phyloP scores from a whole-genome alignment of 768 basidiomycete species.

The Sistotremastrum suecicum region DNA sequence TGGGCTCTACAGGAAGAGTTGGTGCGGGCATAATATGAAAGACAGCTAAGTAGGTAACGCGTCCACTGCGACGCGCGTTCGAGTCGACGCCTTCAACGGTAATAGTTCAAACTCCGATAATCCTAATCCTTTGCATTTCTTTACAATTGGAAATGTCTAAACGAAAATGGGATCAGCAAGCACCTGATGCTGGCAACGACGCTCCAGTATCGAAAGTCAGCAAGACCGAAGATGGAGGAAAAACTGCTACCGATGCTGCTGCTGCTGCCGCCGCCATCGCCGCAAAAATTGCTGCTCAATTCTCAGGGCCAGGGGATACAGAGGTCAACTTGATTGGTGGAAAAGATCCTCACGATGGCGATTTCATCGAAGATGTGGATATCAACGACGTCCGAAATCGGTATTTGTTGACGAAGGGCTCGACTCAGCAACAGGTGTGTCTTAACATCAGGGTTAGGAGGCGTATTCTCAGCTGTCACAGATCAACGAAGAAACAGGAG shows the following conservation, averaged over 20 bases:
- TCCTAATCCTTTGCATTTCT: too few relatives aligned
- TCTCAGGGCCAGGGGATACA: slow-evolving; percentile 26
- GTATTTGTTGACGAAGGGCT: slow-evolving; percentile 86
- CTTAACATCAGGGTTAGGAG: not conserved
- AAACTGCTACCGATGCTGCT: slow-evolving; percentile 55
- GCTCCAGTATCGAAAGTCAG: slow-evolving; percentile 21
- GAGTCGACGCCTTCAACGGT: too few relatives aligned
- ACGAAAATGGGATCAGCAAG: slow-evolving; percentile 67
- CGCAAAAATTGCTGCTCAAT: slow-evolving; percentile 89
- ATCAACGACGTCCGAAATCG: slow-evolving; percentile 94
- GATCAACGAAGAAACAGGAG: slow-evolving; percentile 89
- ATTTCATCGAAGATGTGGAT: slow-evolving; percentile 84
- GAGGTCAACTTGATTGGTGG: slow-evolving; percentile 27
- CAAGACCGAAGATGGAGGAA: slow-evolving; percentile 34
- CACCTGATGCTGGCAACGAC: slow-evolving; percentile 38
- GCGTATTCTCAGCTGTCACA: slow-evolving; percentile 16
- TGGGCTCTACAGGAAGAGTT: slow-evolving; percentile 19
- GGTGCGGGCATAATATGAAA: slow-evolving; percentile 4
- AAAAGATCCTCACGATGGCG: slow-evolving; percentile 61
- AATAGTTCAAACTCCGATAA: too few relatives aligned
- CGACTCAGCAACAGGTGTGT: slow-evolving; percentile 81
- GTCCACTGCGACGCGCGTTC: not conserved
- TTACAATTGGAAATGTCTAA: slow-evolving; percentile 24
- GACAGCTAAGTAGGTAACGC: not conserved
- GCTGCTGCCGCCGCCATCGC: slow-evolving; percentile 79